phyloP scores from a whole-genome alignment of 1,139 yeast species.

The Wickerhamomyces sp. region DNA sequence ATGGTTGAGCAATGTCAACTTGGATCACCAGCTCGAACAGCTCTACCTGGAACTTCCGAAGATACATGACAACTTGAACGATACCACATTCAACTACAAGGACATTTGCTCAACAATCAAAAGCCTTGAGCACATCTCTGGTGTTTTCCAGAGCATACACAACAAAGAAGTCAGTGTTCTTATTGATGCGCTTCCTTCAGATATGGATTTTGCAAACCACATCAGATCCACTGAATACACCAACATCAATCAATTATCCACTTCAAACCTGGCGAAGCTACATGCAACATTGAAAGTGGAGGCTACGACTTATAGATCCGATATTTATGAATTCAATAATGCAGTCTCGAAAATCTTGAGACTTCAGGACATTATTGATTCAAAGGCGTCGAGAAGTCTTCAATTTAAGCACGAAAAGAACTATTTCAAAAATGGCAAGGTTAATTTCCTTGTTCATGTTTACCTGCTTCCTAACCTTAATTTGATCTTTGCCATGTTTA shows the following conservation, averaged over 20 bases:
- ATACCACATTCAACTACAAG: conserved; percentile 54
- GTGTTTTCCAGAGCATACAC: conserved; percentile 25
- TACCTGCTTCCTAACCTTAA: conserved; percentile 43
- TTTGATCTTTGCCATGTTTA: conserved; percentile 32
- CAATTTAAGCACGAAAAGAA: conserved; percentile 23
- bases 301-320: conserved; percentile 25
- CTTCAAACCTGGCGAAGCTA: conserved; percentile 16
- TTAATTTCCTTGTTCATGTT: conserved; percentile 35
- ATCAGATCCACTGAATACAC: conserved; percentile 20
- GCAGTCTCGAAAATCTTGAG: conserved; percentile 31
- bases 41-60: conserved; percentile 54
- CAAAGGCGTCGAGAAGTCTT: conserved; percentile 32
- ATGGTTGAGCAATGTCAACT: conserved; percentile 38
- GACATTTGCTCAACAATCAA: conserved; percentile 62
- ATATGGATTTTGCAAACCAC: conserved; percentile 18
- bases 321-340: conserved; percentile 38
- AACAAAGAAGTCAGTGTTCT: conserved; percentile 33
- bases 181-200: conserved; percentile 22
- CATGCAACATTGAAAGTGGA: conserved; percentile 21
- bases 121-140: conserved; percentile 32
- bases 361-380: conserved; percentile 37
- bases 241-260: conserved; percentile 16
- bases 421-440: conserved; percentile 27
- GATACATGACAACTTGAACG: conserved; percentile 59
- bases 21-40: conserved; percentile 32